Conservation (phyloP, 2,329 filamentous ascomycete genomes). For the Phyllosticta capitalensis region DNA sequence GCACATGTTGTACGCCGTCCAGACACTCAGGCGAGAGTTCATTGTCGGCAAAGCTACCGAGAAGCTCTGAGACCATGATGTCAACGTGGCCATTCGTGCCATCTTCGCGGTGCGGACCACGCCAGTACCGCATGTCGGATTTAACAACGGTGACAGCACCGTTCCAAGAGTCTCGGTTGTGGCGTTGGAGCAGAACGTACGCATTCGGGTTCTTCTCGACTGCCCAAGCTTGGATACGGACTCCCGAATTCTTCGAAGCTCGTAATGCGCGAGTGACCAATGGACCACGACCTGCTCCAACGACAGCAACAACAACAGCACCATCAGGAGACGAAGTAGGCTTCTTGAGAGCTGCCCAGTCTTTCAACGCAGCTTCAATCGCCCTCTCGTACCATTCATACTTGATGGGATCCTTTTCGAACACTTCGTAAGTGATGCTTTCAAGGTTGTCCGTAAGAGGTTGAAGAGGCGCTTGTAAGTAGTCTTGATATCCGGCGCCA, state of each 20-base stretch:
- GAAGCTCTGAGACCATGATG: constrained; percentile 85
- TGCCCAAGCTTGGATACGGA: constrained; percentile 78
- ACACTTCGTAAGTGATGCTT: constrained; percentile 95
- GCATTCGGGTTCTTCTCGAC: constrained; percentile 98
- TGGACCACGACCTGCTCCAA: constrained; percentile 85
- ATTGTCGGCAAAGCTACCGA: constrained; percentile 94
- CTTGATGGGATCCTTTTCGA: constrained; percentile 96
- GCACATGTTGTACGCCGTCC: constrained; percentile 85
- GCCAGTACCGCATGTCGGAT: constrained; percentile 96
- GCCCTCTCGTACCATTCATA: constrained; percentile 92
- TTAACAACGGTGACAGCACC: constrained; percentile 78
- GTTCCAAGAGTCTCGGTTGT: constrained; percentile 72
- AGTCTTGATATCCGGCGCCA: constrained; percentile 75
- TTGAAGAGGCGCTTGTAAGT: constrained; percentile 88
- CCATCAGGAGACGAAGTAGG: constrained; percentile 63
- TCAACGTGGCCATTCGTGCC: constrained; percentile 62
- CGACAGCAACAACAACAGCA: constrained; percentile 77
- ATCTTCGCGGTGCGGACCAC: constrained; percentile 56
- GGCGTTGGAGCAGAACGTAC: constrained; percentile 80
- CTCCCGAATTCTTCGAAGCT: constrained; percentile 66
- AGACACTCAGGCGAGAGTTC: constrained; percentile 94
- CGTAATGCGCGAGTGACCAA: constrained; percentile 78
- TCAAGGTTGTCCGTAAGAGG: constrained; percentile 94
- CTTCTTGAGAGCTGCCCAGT: constrained; percentile 65
- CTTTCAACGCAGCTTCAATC: constrained; percentile 66